Evolutionary conservation across 108 stramenopile genomes (phyloP).

Genomic region (Nitzschia sp.): DNA sequence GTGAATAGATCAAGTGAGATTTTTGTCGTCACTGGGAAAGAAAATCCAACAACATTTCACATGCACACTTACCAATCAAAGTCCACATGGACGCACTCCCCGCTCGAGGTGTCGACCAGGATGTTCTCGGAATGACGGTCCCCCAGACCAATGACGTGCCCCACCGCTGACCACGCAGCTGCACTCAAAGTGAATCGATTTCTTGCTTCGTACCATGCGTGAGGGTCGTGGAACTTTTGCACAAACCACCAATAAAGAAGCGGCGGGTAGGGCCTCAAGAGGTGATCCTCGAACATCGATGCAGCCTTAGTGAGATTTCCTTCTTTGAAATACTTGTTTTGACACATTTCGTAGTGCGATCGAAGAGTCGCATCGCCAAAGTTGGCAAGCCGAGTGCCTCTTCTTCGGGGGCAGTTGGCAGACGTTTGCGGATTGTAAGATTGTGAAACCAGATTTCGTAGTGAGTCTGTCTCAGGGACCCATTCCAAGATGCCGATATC

Average conservation of each 20-base stretch:
- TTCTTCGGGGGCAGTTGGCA: slow-evolving; percentile 42
- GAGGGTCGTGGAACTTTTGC: slow-evolving; percentile 91
- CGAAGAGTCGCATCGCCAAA: slow-evolving; percentile 64
- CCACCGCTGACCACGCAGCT: slow-evolving; percentile 91
- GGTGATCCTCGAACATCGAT: slow-evolving; percentile 62
- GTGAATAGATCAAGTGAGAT: background rate
- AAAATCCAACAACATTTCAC: background rate
- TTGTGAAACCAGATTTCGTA: slow-evolving; percentile 72
- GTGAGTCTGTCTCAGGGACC: slow-evolving; percentile 89
- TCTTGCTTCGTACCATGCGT: slow-evolving; percentile 97
- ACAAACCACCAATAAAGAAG: slow-evolving; percentile 97
- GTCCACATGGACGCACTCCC: slow-evolving; percentile 99
- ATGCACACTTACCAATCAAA: slow-evolving; percentile 86
- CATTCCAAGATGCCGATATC: slow-evolving; percentile 98
- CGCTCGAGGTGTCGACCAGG: slow-evolving; percentile 89
- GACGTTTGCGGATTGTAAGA: slow-evolving; percentile 87
- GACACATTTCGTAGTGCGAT: slow-evolving; percentile 59
- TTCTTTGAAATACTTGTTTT: slow-evolving; percentile 72
- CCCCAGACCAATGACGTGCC: slow-evolving; percentile 96
- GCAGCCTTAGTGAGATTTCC: slow-evolving; percentile 64
- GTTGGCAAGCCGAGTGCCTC: slow-evolving; percentile 61
- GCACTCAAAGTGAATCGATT: slow-evolving; percentile 89
- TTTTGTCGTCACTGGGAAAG: background rate
- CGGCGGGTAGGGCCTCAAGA: slow-evolving; percentile 75
- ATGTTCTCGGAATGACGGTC: slow-evolving; percentile 99